phyloP scores from a whole-genome alignment of 2,329 filamentous ascomycete species.

The Calonectria leucothoes region DNA sequence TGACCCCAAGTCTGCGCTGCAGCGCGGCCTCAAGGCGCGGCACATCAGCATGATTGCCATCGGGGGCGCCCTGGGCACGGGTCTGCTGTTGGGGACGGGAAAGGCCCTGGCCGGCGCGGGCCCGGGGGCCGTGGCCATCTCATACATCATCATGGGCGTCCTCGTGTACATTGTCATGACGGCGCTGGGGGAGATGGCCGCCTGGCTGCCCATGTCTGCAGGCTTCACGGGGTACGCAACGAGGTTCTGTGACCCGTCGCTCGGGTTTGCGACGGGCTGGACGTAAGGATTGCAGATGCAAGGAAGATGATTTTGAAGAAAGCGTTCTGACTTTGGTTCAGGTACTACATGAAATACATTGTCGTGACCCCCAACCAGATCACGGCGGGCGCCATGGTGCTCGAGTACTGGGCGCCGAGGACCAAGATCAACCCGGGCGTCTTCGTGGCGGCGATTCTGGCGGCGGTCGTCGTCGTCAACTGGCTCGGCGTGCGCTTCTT shows the following conservation, averaged over 20 bases:
- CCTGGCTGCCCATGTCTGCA: constrained; percentile 81
- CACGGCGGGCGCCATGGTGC: constrained; percentile 80
- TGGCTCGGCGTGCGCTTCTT: constrained; percentile 76
- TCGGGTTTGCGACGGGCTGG: constrained; percentile 83
- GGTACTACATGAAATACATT: constrained; percentile 81
- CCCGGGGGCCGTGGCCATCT: constrained; percentile 76
- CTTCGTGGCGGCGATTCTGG: constrained; percentile 78
- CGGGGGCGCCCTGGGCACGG: constrained; percentile 79
- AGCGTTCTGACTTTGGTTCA: constrained; percentile 28
- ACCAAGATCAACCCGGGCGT: constrained; percentile 80
- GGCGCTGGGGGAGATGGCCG: constrained; percentile 84
- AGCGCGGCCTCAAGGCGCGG: constrained; percentile 64
- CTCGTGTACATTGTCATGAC: constrained; percentile 86
- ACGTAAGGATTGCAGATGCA: constrained; percentile 55
- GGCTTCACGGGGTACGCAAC: constrained; percentile 86
- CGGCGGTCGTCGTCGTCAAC: constrained; percentile 74
- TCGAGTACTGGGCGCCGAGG: constrained; percentile 78
- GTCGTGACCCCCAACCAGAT: constrained; percentile 88
- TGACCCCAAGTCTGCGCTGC: constrained; percentile 57
- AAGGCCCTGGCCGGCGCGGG: constrained; percentile 63
- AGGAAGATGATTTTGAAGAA: constrained; percentile 21
- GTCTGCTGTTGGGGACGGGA: constrained; percentile 77
- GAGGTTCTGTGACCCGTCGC: constrained; percentile 82
- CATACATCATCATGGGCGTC: constrained; percentile 75
- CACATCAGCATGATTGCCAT: constrained; percentile 74